Percentiles rank a stretch among this genome's conserved stretches.
phyloP scores from a whole-genome alignment of 176 grass and related monocot species.

The Aegilops tauschii region DNA sequence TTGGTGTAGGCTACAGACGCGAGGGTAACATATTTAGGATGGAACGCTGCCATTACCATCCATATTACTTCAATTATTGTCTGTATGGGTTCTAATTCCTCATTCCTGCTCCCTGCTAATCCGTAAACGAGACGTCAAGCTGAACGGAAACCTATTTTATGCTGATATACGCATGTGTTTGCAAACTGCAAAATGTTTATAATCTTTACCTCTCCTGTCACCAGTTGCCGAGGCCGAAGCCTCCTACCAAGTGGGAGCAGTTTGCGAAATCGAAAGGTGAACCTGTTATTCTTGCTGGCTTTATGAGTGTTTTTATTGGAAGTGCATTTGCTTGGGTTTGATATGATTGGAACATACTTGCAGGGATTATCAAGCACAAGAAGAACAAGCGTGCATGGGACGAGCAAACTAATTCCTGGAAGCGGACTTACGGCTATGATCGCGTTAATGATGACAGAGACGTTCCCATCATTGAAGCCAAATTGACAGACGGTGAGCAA shows the following conservation, averaged over 20 bases:
- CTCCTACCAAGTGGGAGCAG: constrained; percentile 88
- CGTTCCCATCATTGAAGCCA: constrained; percentile 82
- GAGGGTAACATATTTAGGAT: neutral
- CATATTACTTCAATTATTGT: neutral
- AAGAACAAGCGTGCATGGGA: constrained; percentile 91
- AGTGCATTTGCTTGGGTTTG: neutral
- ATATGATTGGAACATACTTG: neutral
- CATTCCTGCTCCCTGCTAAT: neutral
- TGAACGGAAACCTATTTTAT: neutral
- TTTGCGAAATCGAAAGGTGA: constrained; percentile 86
- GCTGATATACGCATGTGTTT: neutral
- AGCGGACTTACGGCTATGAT: constrained; percentile 80
- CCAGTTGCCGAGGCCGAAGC: constrained; percentile 80
- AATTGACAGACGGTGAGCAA: constrained; percentile 63
- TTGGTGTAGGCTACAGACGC: neutral
- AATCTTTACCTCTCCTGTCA: neutral
- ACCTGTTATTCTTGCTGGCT: neutral
- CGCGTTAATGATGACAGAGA: constrained; percentile 94
- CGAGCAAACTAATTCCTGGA: constrained; percentile 82
- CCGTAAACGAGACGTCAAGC: neutral
- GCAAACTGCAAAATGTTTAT: neutral
- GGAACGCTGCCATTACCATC: neutral
- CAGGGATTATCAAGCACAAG: constrained; percentile 75
- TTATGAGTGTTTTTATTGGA: neutral
- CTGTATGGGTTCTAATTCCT: neutral